Conservation (phyloP, 129 eudicot species). For the Helichrysum umbraculigerum region DNA sequence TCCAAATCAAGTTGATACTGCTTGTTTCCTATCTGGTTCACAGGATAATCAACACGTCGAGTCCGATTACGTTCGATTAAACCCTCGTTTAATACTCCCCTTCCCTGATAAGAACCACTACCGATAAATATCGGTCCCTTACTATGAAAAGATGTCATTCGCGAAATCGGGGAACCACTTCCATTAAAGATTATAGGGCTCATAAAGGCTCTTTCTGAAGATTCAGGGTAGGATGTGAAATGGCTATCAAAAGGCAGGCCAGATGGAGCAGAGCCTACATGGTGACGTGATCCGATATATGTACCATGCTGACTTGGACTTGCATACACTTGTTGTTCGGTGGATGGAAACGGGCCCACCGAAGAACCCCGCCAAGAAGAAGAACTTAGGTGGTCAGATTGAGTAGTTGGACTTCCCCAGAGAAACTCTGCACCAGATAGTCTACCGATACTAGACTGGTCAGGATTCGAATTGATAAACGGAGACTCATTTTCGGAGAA, state of each 20-base stretch:
- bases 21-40: conserved; percentile 72
- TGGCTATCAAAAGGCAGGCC: conserved; percentile 58
- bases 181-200: conserved; percentile 48
- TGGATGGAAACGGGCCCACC: conserved; percentile 35
- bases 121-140: conserved; percentile 63
- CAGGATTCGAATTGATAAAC: conserved; percentile 50
- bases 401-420: conserved; percentile 79
- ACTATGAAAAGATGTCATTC: conserved; percentile 59
- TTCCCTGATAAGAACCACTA: conserved; percentile 61
- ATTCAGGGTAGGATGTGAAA: conserved; percentile 64
- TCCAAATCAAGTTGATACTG: conserved; percentile 95
- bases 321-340: conserved; percentile 35
- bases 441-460: conserved; percentile 62
- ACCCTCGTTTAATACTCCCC: conserved; percentile 44
- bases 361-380: conserved; percentile 69
- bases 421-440: conserved; percentile 94
- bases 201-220: conserved; percentile 61
- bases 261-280: conserved; percentile 89
- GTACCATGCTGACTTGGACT: conserved; percentile 51
- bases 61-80: conserved; percentile 54
- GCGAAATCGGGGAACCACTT: conserved; percentile 69
- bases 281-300: conserved; percentile 53
- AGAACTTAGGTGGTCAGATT: conserved; percentile 33
- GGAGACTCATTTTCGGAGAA: conserved; percentile 53
- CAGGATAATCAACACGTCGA: conserved; percentile 57